These are phyloP conservation scores for Kodamaea ohmeri DNA, from an alignment of 1,139 yeast species.

Conservation along the genomic window DNA sequence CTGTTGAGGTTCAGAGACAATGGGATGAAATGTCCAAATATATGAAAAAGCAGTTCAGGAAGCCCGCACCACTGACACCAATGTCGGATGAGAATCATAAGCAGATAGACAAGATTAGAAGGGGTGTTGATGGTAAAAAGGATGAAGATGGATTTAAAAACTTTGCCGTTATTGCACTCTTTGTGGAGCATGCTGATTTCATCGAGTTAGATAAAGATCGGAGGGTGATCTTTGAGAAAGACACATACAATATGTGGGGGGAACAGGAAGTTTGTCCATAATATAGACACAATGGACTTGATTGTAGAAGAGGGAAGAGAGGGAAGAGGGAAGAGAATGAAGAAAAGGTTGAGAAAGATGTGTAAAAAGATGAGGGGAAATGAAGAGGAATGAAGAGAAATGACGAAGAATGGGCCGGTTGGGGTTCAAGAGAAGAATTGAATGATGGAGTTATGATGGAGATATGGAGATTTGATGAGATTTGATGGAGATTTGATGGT, in stretches of 20 bases:
- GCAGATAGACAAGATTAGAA: conserved; percentile 62
- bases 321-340: background rate
- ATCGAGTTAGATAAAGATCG: conserved; percentile 59
- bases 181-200: conserved; percentile 71
- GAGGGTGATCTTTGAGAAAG: conserved; percentile 54
- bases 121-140: conserved; percentile 83
- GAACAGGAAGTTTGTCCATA: conserved; percentile 78
- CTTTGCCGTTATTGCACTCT: conserved; percentile 67
- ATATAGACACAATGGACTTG: conserved; percentile 4
- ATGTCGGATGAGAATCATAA: conserved; percentile 57
- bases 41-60: conserved; percentile 63
- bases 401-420: too few species aligned
- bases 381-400: too few species aligned
- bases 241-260: conserved; percentile 62
- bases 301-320: background rate
- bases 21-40: conserved; percentile 61
- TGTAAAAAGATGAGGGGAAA: too few species aligned
- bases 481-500: background rate
- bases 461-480: too few species aligned
- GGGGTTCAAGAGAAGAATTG: too few species aligned
- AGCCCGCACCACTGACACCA: conserved; percentile 65
- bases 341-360: too few species aligned
- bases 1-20: conserved; percentile 54
- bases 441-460: too few species aligned
- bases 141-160: conserved; percentile 66